A percentile compares a stretch with the other conserved stretches of the same genome.
Conservation (phyloP, 1,284 basidiomycete species). For the Cystobasidium slooffiae region DNA sequence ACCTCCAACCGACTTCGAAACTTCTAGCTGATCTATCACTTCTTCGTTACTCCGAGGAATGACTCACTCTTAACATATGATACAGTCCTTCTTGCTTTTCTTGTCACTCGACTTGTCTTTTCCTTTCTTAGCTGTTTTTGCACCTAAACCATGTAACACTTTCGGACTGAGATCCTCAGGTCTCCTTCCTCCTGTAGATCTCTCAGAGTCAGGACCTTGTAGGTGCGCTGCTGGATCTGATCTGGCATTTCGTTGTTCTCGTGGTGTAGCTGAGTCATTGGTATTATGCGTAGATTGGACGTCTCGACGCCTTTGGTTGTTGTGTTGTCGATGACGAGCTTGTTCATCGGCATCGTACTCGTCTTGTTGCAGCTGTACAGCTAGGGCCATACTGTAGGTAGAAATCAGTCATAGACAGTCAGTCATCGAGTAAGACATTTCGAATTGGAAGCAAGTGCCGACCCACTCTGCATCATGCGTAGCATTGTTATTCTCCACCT, state of each 20-base stretch:
- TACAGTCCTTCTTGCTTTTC: slow-evolving; percentile 40
- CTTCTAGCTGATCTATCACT: no score
- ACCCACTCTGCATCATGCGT: slow-evolving; percentile 43
- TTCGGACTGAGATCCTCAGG: slow-evolving; percentile 10
- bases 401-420: neutral
- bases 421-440: neutral
- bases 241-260: neutral
- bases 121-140: neutral
- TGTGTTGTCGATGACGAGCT: slow-evolving; percentile 1
- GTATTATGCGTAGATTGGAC: neutral
- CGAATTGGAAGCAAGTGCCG: neutral
- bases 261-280: neutral
- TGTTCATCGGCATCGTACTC: slow-evolving; percentile 45
- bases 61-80: slow-evolving; percentile 27
- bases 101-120: slow-evolving; percentile 21
- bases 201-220: neutral
- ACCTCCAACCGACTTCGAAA: no score
- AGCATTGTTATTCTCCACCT: neutral
- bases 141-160: slow-evolving; percentile 18
- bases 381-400: slow-evolving; percentile 40
- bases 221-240: neutral
- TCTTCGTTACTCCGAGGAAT: no score
- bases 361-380: slow-evolving; percentile 47
- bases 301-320: neutral
- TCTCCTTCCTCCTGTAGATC: neutral